These are phyloP conservation scores for Aspergillus leporis DNA, from an alignment of 495 filamentous ascomycete genomes.

Conservation along the genomic window DNA sequence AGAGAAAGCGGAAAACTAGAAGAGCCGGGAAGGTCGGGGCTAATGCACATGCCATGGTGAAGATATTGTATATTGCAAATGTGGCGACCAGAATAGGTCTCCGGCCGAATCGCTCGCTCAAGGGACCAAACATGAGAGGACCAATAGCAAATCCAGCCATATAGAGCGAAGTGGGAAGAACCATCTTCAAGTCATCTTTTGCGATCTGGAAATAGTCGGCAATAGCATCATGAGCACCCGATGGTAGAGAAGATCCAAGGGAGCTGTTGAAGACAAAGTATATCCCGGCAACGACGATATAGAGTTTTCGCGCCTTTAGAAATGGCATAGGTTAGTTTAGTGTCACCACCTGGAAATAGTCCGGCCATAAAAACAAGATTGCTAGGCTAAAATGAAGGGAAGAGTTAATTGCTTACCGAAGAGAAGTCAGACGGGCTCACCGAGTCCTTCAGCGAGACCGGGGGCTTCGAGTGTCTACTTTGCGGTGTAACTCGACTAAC, in stretches of 20 bases:
- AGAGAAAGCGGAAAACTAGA: slow-evolving; percentile 44
- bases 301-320: slow-evolving; percentile 35
- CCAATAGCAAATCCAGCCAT: slow-evolving; percentile 62
- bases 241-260: slow-evolving; percentile 46
- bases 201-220: slow-evolving; percentile 46
- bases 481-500: not conserved
- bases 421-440: not conserved
- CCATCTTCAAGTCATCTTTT: slow-evolving; percentile 43
- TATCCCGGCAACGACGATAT: slow-evolving; percentile 51
- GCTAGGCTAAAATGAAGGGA: not conserved
- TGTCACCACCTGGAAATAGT: not conserved
- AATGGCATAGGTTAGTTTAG: not conserved
- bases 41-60: slow-evolving; percentile 43
- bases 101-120: slow-evolving; percentile 68
- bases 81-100: slow-evolving; percentile 54
- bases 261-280: slow-evolving; percentile 64
- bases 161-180: slow-evolving; percentile 66
- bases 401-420: not conserved
- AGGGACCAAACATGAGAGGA: slow-evolving; percentile 59
- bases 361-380: not conserved
- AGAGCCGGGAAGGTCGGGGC: slow-evolving; percentile 35
- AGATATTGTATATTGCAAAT: slow-evolving; percentile 46
- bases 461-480: not conserved
- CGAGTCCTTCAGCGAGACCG: not conserved
- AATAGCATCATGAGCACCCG: slow-evolving; percentile 33